Base-by-base conservation (phyloP, 2,329 filamentous ascomycete species). In the Xylaria sp. region DNA sequence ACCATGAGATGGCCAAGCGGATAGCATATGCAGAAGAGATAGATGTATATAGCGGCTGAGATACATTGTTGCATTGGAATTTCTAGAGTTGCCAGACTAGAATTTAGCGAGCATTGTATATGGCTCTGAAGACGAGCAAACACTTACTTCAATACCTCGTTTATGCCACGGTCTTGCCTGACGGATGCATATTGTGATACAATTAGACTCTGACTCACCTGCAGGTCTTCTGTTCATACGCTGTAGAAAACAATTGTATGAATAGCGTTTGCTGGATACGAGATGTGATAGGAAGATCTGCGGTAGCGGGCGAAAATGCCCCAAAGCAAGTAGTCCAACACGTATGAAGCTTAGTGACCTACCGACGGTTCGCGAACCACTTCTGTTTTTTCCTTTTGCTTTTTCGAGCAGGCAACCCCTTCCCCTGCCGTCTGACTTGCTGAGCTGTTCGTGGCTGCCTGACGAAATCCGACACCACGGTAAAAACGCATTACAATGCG, bases 31-130 rank as follows among this genome's bases (percentile, higher is more conserved):
- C 23, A 12, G 57, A 52, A 62, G 61, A 56, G 23, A 39, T 51
- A 56, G 23, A 39, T 51, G 65, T 57, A 66, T 34, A 66, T 63
- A 63, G 28, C 37, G 9, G 34, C 34, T 56, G 23, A 52, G 39
- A 50, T 50, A 52, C 58, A 55, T 50, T 51, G 54, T 46, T 65
- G 50, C 56, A 65, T 57, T 52, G 32, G 37, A 41, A 60, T 48
- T 48, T 68, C 39, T 41, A 41, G 46, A 48, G 12, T 52, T 3
- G 23, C 3, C 9, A 18, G 57, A 32, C 57, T 32, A 61, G 20
- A 41, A 12, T 32, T 37, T 41, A 13, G 20, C 18, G 1, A 44
- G 62, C 41, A 61, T 37, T 65, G 61, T 65, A 68, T 51, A 68
- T 65, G 61, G 28, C 28, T 28, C 28, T 28, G 28, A 28, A 18